Conservation (phyloP, 768 basidiomycete species). For the Pisolithus microcarpus region DNA sequence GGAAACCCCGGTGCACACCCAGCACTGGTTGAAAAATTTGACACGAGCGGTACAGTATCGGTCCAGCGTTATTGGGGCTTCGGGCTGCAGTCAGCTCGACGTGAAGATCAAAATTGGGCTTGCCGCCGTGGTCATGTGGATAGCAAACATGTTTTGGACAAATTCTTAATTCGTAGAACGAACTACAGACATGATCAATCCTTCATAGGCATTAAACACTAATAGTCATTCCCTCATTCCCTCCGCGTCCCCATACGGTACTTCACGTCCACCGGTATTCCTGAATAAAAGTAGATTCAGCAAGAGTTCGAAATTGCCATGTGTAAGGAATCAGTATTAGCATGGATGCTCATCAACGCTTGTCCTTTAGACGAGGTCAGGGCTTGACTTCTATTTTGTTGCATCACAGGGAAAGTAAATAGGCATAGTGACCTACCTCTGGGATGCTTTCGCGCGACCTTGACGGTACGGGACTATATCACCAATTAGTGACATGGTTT, state of each 20-base stretch:
- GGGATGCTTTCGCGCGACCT: too few species aligned
- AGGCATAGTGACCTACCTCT: conserved; percentile 30
- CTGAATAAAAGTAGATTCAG: conserved; percentile 14
- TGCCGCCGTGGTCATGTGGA: conserved; percentile 50
- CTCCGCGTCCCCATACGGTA: neutral
- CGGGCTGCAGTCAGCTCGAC: conserved; percentile 29
- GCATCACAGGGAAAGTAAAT: conserved; percentile 40
- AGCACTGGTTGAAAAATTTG: conserved; percentile 47
- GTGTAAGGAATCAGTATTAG: conserved; percentile 64
- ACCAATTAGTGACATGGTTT: neutral
- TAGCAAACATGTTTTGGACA: conserved; percentile 55
- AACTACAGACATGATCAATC: neutral
- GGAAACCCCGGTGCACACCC: conserved; percentile 28
- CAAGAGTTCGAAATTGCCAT: conserved; percentile 1
- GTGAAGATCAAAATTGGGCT: conserved; percentile 36
- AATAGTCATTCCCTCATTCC: neutral
- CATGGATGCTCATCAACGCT: conserved; percentile 76
- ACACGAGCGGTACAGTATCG: conserved; percentile 24
- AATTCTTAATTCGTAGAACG: conserved; percentile 15
- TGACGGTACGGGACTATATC: too few species aligned
- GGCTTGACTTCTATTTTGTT: conserved; percentile 87
- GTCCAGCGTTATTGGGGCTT: conserved; percentile 11
- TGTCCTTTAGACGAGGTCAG: conserved; percentile 72
- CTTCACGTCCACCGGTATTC: neutral
- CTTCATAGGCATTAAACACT: neutral